A percentile compares a stretch with the other conserved stretches of the same genome.
These are phyloP conservation scores for Clausena lansium DNA, from an alignment of 345 rosid species.

Conservation along the genomic window DNA sequence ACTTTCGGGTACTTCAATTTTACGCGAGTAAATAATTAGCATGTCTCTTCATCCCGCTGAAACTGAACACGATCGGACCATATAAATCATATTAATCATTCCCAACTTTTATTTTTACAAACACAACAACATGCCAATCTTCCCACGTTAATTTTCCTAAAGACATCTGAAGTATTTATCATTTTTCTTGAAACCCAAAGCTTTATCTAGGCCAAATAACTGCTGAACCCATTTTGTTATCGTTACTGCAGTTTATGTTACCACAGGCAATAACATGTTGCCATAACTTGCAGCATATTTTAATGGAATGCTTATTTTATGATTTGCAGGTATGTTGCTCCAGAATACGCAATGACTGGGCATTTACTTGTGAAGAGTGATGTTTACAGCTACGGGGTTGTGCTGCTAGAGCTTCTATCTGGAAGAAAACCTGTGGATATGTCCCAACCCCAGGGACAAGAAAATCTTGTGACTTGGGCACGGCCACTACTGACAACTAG, in stretches of 20 bases:
- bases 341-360: constrained; percentile 99
- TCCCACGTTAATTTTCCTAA: background rate
- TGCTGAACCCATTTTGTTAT: background rate
- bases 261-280: background rate
- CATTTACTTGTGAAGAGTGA: constrained; percentile 98
- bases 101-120: background rate
- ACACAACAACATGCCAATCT: background rate
- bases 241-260: no score
- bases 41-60: background rate
- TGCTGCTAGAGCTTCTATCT: constrained; percentile 94
- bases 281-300: background rate
- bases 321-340: constrained; percentile 88
- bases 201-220: background rate
- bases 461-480: constrained; percentile 97
- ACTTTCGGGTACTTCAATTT: constrained; percentile 78
- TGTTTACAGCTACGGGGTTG: constrained; percentile 97
- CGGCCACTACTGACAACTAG: constrained; percentile 78
- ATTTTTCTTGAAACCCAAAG: background rate
- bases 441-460: constrained; percentile 98
- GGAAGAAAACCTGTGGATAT: constrained; percentile 98
- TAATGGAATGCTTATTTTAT: constrained; percentile 3
- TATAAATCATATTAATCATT: background rate
- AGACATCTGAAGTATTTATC: background rate
- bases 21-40: background rate
- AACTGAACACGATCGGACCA: background rate